Percentiles rank a stretch among this genome's conserved stretches.
phyloP scores from a whole-genome alignment of 345 rosid genomes.

The Lepidium didymum region DNA sequence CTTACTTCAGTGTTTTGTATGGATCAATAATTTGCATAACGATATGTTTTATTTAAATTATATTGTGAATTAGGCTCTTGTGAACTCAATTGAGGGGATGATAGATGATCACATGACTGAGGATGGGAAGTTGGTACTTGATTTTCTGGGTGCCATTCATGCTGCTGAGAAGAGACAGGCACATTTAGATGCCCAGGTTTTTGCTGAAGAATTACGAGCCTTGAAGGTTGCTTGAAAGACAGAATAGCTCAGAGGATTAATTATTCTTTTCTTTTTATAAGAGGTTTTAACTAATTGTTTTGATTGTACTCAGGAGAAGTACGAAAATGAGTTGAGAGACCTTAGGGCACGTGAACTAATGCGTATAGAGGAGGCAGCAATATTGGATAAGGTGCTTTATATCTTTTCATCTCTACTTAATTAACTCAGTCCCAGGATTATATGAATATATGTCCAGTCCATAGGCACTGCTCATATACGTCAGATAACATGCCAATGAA shows the following conservation, averaged over 20 bases:
- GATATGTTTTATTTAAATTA: constrained; percentile 3
- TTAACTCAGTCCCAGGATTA: not conserved
- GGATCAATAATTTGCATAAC: not conserved
- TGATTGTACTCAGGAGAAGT: constrained; percentile 60
- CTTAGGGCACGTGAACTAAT: constrained; percentile 88
- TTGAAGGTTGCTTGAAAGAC: constrained; percentile 49
- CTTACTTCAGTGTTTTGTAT: constrained; percentile 2
- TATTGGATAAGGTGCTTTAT: constrained; percentile 74
- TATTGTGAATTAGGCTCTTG: constrained; percentile 41
- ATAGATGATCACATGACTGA: constrained; percentile 44
- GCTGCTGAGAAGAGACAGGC: constrained; percentile 89
- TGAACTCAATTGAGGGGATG: constrained; percentile 44
- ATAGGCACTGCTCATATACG: not conserved
- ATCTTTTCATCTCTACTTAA: constrained; percentile 2
- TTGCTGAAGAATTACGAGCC: constrained; percentile 61
- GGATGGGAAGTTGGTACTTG: constrained; percentile 73
- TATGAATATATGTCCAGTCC: not conserved
- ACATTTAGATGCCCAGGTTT: constrained; percentile 70
- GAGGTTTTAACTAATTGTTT: not conserved
- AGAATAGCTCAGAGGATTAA: constrained; percentile 2
- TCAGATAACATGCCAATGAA: constrained; percentile 5
- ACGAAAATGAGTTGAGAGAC: constrained; percentile 85
- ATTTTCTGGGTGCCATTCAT: constrained; percentile 85
- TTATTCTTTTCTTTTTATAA: not conserved
- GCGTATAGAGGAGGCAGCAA: constrained; percentile 93